A percentile compares a stretch with the other conserved stretches of the same genome.
Conservation (phyloP, 192 early-diverging fungal genomes). For the Linderina pennispora region DNA sequence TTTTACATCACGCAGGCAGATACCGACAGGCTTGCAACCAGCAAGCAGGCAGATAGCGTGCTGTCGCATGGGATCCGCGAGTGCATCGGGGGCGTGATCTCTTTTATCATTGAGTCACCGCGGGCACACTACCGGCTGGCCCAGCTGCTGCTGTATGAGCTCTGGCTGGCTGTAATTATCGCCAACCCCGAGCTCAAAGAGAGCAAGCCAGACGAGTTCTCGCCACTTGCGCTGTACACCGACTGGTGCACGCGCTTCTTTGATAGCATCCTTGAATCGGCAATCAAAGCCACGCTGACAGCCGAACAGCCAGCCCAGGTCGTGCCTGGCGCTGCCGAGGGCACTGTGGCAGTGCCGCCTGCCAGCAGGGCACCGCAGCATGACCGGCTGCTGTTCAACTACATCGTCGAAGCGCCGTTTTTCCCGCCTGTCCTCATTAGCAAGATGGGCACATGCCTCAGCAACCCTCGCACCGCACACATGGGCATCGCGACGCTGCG, state of each 20-base stretch:
- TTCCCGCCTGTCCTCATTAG: constrained; percentile 2
- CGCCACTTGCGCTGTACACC: constrained; percentile 25
- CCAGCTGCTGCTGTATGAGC: constrained; percentile 32
- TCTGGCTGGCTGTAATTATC: constrained; percentile 38
- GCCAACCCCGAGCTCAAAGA: constrained; percentile 22
- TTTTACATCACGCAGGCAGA: constrained; percentile 12
- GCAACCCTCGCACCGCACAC: constrained; percentile 11
- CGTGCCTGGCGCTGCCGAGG: constrained; percentile 5
- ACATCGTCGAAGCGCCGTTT: constrained; percentile 30
- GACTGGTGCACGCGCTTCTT: constrained; percentile 37
- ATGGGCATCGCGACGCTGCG: constrained; percentile 30
- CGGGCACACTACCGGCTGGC: constrained; percentile 26
- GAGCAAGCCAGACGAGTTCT: constrained; percentile 1
- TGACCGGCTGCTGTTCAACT: constrained; percentile 21
- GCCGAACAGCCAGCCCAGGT: constrained; percentile 7
- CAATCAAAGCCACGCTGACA: constrained; percentile 9
- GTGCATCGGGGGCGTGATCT: constrained; percentile 17
- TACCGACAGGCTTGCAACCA: background rate
- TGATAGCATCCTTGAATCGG: constrained; percentile 16
- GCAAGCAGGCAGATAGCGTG: background rate
- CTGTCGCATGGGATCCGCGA: constrained; percentile 20
- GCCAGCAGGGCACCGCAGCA: background rate
- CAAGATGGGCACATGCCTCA: constrained; percentile 21
- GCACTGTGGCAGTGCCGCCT: background rate
- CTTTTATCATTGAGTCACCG: constrained; percentile 20